Conservation (phyloP, 768 basidiomycete species). For the Psilocybe cubensis region DNA sequence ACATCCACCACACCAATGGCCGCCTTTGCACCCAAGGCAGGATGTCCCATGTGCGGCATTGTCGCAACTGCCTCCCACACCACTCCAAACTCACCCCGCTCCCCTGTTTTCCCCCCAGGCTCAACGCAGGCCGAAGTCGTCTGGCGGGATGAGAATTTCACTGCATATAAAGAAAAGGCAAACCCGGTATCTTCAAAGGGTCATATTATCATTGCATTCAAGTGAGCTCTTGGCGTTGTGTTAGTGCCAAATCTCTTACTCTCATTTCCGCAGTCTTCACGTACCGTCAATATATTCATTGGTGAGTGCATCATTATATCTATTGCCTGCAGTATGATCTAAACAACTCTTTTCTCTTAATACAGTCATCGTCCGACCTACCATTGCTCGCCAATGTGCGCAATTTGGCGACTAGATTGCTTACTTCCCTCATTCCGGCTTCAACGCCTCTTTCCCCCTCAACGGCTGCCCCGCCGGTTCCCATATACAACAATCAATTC, state of each 20-base stretch:
- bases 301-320: constrained; percentile 41
- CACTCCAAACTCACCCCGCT: constrained; percentile 46
- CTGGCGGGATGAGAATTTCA: constrained; percentile 80
- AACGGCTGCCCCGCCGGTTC: constrained; percentile 32
- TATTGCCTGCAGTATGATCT: not conserved
- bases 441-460: constrained; percentile 39
- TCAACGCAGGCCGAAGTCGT: constrained; percentile 62
- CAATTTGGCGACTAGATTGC: constrained; percentile 58
- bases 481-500: constrained; percentile 44
- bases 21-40: constrained; percentile 63
- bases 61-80: constrained; percentile 57
- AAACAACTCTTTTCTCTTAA: not conserved
- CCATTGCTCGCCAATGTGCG: constrained; percentile 70
- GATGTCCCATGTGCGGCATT: constrained; percentile 80
- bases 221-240: constrained; percentile 46
- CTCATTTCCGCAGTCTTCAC: constrained; percentile 56
- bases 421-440: constrained; percentile 48
- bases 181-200: constrained; percentile 75
- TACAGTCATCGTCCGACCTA: constrained; percentile 73
- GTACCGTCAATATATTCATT: constrained; percentile 79
- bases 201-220: constrained; percentile 76
- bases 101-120: constrained; percentile 47
- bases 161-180: constrained; percentile 69
- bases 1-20: constrained; percentile 30
- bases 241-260: constrained; percentile 7